Conservation (phyloP, 2,329 filamentous ascomycete species). For the Fusarium stilboides region DNA sequence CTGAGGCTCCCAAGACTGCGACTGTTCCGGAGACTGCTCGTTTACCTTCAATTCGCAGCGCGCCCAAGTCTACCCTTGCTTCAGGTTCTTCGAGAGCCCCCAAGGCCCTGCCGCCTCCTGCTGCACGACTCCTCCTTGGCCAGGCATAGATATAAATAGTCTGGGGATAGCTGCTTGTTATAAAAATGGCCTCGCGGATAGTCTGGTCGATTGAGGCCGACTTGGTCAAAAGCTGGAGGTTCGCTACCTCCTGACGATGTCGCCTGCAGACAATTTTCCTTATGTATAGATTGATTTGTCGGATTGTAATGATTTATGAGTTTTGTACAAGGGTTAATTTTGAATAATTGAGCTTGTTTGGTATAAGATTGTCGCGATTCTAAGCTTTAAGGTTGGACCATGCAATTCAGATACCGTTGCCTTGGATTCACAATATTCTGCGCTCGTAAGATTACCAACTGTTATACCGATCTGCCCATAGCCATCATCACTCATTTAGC, state of each 20-base stretch:
- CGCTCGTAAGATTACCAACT: too few species aligned
- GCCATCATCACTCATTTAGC: neutral
- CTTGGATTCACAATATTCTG: too few species aligned
- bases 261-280: neutral
- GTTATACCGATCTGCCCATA: too few species aligned
- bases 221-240: neutral
- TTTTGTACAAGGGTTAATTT: neutral
- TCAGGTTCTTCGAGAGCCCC: conserved; percentile 9
- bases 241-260: too few species aligned
- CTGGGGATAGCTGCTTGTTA: neutral
- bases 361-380: neutral
- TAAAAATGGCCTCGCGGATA: too few species aligned
- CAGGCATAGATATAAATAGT: neutral
- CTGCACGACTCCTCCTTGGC: neutral
- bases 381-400: neutral
- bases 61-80: conserved; percentile 18
- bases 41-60: conserved; percentile 15
- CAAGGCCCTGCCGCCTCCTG: neutral
- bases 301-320: conserved; percentile 14
- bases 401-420: neutral
- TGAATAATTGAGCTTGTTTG: neutral
- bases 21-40: conserved; percentile 9
- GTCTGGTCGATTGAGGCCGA: neutral
- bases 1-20: conserved; percentile 14
- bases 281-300: neutral